Percentiles rank a stretch among this genome's conserved stretches.
These are phyloP conservation scores for Venturia nashicola DNA, from an alignment of 2,329 filamentous ascomycete genomes.

Conservation along the genomic window DNA sequence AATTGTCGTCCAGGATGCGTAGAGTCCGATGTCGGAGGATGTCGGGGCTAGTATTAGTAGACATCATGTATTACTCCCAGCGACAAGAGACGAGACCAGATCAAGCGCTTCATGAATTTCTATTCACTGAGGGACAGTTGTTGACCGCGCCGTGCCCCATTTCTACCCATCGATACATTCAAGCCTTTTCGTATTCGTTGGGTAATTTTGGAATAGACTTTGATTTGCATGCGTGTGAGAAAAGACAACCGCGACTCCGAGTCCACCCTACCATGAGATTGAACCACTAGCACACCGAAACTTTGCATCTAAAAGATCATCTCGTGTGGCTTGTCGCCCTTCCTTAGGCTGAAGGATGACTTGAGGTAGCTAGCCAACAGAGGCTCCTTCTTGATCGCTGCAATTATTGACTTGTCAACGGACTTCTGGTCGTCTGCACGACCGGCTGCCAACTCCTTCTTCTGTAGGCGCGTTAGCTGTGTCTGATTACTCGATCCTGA, in stretches of 20 bases:
- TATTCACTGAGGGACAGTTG: not conserved
- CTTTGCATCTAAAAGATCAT: conserved; percentile 80
- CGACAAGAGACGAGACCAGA: conserved; percentile 10
- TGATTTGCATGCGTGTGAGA: conserved; percentile 1
- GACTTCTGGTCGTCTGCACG: conserved; percentile 97
- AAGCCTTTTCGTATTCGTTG: not conserved
- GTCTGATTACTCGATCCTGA: not conserved
- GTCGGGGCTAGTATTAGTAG: not conserved
- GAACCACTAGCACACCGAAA: not conserved
- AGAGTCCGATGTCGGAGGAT: not conserved
- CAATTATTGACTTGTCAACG: conserved; percentile 90
- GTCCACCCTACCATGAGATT: not conserved
- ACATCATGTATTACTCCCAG: conserved; percentile 15
- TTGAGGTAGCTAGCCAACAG: conserved; percentile 87
- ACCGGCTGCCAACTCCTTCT: conserved; percentile 89
- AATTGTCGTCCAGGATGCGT: too few relatives aligned
- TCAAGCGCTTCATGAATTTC: not conserved
- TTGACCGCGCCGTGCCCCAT: not conserved
- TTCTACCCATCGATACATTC: conserved; percentile 4
- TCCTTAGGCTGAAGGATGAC: conserved; percentile 95
- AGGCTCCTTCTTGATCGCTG: conserved; percentile 97
- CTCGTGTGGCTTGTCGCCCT: conserved; percentile 98
- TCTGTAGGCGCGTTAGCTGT: conserved; percentile 44
- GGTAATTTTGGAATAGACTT: not conserved
- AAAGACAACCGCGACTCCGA: conserved; percentile 5